Evolutionary conservation across 2,329 filamentous ascomycete genomes (phyloP), one percentile per base, ranked within the genome.

Genomic region (Aureobasidium mangrovei): DNA sequence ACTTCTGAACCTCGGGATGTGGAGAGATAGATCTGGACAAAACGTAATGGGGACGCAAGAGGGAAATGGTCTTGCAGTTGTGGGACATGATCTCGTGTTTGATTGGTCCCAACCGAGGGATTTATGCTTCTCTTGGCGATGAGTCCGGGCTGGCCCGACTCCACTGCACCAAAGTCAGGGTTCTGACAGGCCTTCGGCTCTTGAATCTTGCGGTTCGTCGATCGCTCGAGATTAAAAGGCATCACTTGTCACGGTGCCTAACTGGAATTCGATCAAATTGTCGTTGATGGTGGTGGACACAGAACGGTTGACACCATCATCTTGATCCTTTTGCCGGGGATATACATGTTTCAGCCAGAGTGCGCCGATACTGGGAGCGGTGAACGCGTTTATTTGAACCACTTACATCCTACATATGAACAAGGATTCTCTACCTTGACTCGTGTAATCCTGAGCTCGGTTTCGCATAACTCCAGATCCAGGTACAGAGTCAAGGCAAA

Each of bases 131-230:
- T 42, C 47, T 51, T 51, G 47, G 47, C 47, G 47, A 51, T 51
- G 47, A 35, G 35, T n/a, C 46, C 46, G 46, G 35, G 12, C n/a
- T 49, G 35, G 32, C 35, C 46, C 46, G 46, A 28, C 5, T 18
- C 26, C 36, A 18, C 46, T 49, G 29, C 7, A 1, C 3, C 9
- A 42, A 33, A 18, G 18, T 18, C 18, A 18, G 18, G 18, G 18
- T 18, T 18, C 18, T 18, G 18, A 1, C 42, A 51, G 38, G 31
- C 47, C 42, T 28, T 51, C 38, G 47, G 47, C 47, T 51, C 36
- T 51, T 51, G 35, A 39, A n/a, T 49, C 47, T 42, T 29, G 27
- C 39, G 38, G 47, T 51, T 51, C 47, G 47, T 42, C 41, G 47
- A 51, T 51, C 38, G 38, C 29, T 28, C 38, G 47, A 51, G 38